Percentiles rank a stretch among this genome's conserved stretches.
Evolutionary conservation across 208 protist genomes (phyloP).

Genomic region (Novymonas esmeraldas): DNA sequence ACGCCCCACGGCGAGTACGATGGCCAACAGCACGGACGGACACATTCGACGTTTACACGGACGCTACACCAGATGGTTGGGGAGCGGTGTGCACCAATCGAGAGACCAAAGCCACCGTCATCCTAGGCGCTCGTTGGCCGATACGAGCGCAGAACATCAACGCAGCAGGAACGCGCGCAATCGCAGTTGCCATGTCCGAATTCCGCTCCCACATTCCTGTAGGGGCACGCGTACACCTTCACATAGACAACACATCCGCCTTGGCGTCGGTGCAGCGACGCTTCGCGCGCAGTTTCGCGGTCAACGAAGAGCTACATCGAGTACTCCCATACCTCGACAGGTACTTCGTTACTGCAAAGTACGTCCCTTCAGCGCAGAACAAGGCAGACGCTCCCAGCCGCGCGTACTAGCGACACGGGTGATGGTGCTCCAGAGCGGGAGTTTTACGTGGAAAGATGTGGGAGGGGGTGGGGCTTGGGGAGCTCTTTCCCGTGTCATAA

Average conservation of each 20-base stretch:
- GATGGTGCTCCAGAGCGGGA: no score
- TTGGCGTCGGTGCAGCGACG: not conserved
- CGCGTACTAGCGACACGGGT: no score
- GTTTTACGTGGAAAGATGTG: no score
- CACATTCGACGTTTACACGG: no score
- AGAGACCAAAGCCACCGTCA: not conserved
- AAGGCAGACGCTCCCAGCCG: no score
- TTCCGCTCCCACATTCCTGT: not conserved
- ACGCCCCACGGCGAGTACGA: no score
- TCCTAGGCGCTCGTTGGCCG: not conserved
- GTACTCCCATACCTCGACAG: not conserved
- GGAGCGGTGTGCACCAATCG: not conserved
- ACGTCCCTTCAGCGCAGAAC: no score
- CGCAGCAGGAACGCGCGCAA: slow-evolving; percentile 1
- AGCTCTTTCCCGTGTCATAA: no score
- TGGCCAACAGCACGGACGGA: no score
- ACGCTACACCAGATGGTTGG: no score
- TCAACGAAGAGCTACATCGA: not conserved
- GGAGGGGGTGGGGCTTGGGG: no score
- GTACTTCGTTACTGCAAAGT: not conserved
- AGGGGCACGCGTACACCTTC: not conserved
- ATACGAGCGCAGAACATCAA: not conserved
- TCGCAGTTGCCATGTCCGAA: not conserved
- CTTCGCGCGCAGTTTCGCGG: not conserved
- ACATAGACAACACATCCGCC: slow-evolving; percentile 3